phyloP scores from a whole-genome alignment of 192 early-diverging fungal genomes.

The Rhizoclosmatium globosum region DNA sequence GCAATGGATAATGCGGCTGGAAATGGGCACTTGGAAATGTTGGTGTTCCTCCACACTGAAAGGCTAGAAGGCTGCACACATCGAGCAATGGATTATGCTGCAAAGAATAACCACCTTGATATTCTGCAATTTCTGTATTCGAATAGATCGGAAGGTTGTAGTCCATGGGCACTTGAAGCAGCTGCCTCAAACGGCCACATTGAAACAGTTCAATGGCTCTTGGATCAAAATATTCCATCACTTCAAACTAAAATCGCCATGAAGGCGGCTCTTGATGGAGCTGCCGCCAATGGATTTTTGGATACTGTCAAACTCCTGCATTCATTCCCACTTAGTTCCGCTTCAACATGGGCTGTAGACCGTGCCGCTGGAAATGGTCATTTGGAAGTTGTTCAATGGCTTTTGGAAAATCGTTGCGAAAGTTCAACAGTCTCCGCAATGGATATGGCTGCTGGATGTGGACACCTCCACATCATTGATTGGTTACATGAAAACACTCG shows the following conservation, averaged over 20 bases:
- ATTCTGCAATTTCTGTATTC: not conserved
- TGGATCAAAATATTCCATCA: too few species aligned
- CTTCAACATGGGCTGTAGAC: not conserved
- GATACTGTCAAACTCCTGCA: not conserved
- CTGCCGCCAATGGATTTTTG: not conserved
- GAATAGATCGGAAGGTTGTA: constrained; percentile 4
- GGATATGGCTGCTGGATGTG: not conserved
- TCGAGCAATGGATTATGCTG: not conserved
- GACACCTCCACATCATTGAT: not conserved
- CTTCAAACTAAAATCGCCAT: not conserved
- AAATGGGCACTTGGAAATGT: too few species aligned
- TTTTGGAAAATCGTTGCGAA: constrained; percentile 7
- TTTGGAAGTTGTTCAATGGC: constrained; percentile 5
- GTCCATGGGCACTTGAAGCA: not conserved
- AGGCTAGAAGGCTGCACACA: too few species aligned
- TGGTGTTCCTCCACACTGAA: too few species aligned
- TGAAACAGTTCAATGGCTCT: too few species aligned
- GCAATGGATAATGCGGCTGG: too few species aligned
- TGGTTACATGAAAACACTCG: constrained; percentile 18
- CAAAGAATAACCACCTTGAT: not conserved
- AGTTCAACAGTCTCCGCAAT: not conserved
- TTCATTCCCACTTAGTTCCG: not conserved
- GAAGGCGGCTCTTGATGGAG: not conserved
- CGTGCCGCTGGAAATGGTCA: not conserved
- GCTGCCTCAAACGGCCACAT: constrained; percentile 6